phyloP scores from a whole-genome alignment of 345 rosid species.

The Turnera subulata region DNA sequence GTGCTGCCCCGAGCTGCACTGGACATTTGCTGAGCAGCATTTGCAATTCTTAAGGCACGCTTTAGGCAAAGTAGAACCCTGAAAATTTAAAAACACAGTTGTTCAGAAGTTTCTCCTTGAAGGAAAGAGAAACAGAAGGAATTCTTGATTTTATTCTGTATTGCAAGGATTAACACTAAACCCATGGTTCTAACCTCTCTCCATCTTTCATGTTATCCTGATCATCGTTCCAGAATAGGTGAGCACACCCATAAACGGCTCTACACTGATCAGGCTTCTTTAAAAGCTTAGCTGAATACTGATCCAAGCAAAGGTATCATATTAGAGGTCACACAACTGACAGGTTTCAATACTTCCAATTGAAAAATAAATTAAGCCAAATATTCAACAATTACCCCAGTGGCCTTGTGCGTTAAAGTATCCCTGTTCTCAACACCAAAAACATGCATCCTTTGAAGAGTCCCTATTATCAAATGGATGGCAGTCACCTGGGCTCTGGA shows the following conservation, averaged over 20 bases:
- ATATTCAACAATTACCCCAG: slow-evolving; percentile 62
- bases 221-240: slow-evolving; percentile 94
- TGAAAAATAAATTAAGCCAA: background rate
- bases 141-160: background rate
- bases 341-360: background rate
- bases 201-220: slow-evolving; percentile 87
- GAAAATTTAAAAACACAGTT: too few species aligned
- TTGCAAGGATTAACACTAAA: background rate
- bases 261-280: slow-evolving; percentile 99
- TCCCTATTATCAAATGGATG: slow-evolving; percentile 80
- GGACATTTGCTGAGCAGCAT: slow-evolving; percentile 90
- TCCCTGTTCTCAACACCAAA: slow-evolving; percentile 98
- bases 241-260: slow-evolving; percentile 95
- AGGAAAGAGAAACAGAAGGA: too few species aligned
- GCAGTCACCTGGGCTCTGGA: slow-evolving; percentile 96
- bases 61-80: slow-evolving; percentile 92
- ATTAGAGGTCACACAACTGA: slow-evolving; percentile 20
- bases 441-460: slow-evolving; percentile 96
- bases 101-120: too few species aligned
- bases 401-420: slow-evolving; percentile 92
- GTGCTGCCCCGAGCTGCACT: slow-evolving; percentile 70
- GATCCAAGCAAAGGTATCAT: slow-evolving; percentile 26
- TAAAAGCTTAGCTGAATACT: slow-evolving; percentile 96
- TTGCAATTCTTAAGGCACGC: slow-evolving; percentile 92
- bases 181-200: slow-evolving; percentile 56